Percentiles rank a stretch among this genome's conserved stretches.
phyloP scores from a whole-genome alignment of 352 stramenopile species.

The Proteromonas lacertae region DNA sequence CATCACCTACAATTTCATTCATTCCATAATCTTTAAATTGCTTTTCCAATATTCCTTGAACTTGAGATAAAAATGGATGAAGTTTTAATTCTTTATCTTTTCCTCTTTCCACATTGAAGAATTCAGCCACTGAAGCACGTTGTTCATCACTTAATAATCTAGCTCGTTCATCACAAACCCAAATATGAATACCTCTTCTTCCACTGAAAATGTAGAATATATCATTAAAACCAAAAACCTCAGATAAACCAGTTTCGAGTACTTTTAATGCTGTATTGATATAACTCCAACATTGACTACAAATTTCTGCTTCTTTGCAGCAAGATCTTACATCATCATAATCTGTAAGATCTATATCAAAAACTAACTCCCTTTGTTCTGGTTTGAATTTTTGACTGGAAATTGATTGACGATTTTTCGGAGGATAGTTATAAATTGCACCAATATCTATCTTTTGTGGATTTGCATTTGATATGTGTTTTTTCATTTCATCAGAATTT shows the following conservation, averaged over 20 bases:
- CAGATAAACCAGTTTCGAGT: conserved; percentile 37
- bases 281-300: conserved; percentile 71
- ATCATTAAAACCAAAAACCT: conserved; percentile 93
- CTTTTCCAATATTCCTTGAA: conserved; percentile 62
- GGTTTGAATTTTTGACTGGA: conserved; percentile 30
- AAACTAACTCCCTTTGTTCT: conserved; percentile 82
- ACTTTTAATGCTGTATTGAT: conserved; percentile 87
- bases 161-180: conserved; percentile 75
- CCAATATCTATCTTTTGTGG: conserved; percentile 99
- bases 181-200: conserved; percentile 93
- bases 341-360: conserved; percentile 99
- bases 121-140: conserved; percentile 70
- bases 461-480: conserved; percentile 34
- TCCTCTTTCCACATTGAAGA: conserved; percentile 57
- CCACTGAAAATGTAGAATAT: conserved; percentile 94
- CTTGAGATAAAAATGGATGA: conserved; percentile 62
- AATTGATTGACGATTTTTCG: conserved; percentile 26
- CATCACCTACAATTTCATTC: conserved; percentile 31
- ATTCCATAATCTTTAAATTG: conserved; percentile 62
- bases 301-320: conserved; percentile 45
- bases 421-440: conserved; percentile 53
- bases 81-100: conserved; percentile 18
- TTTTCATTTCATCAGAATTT: conserved; percentile 9
- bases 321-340: conserved; percentile 94
- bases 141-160: conserved; percentile 69